Evolutionary conservation across 2,329 filamentous ascomycete species (phyloP), one percentile per base, ranked within the genome.

Genomic region (Fragosphaeria purpurea): DNA sequence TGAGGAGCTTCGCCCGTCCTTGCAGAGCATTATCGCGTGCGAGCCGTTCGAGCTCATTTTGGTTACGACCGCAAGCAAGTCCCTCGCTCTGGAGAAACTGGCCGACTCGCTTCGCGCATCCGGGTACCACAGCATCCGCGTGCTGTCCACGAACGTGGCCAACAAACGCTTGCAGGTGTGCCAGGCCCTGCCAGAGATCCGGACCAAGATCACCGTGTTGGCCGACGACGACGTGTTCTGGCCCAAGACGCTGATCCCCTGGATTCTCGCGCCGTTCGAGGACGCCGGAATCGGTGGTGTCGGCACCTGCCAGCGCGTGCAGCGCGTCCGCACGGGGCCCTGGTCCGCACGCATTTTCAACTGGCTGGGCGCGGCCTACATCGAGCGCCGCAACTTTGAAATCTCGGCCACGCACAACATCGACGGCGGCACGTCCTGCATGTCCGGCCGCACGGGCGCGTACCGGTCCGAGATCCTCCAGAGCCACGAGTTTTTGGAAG

Each of bases 141-240:
- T 95, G 42, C 74, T 91, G 57, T 83, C 79, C 56, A 86, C 89
- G 34, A 75, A 79, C 54, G 90, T 95, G 63, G 89, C 91, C 59
- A 97, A 97, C 72, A 97, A 97, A 73, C 85, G 91, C 50, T 81
- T 91, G 22, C 91, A 97, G 67, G 89, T 97, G 63, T 94, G 88
- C 66, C 80, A 88, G 63, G 91, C 89, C 4, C 86, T 97, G 45
- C 89, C 90, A 22, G 79, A 88, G 58, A 88, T 96, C 52, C 76
- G 73, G 58, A 96, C 91, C 0, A 71, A 77, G 47, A 89, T 97
- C 63, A 95, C 88, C 39, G 79, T 97, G 60, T 88, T 97, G 72
- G 89, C 90, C 32, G 91, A 97, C 64, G 91, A 97, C 67, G 91
- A 97, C 65, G 91, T 97, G 55, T 89, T 86, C 59, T 95, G 91